These are phyloP conservation scores for Lepidium sativum DNA, from an alignment of 345 rosid species.

Conservation along the genomic window DNA sequence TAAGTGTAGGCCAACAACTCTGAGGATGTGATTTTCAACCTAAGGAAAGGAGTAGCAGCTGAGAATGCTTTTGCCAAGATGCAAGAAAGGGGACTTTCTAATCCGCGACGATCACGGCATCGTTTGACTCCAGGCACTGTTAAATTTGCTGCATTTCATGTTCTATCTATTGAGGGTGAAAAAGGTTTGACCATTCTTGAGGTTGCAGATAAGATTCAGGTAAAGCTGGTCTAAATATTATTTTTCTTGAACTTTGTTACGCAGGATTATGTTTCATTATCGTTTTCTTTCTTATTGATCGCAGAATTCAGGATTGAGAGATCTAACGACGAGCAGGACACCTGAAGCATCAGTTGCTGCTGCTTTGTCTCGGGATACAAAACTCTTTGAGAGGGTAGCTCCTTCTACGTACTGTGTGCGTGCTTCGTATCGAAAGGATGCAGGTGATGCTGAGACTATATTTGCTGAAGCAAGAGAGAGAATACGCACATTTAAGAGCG, in stretches of 20 bases:
- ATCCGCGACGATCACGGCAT: slow-evolving; percentile 77
- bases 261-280: not conserved
- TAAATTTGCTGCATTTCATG: slow-evolving; percentile 87
- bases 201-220: slow-evolving; percentile 92
- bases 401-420: slow-evolving; percentile 94
- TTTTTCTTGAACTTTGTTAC: not conserved
- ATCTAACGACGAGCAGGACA: slow-evolving; percentile 84
- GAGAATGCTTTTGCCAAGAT: slow-evolving; percentile 77
- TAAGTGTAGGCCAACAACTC: slow-evolving; percentile 55
- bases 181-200: slow-evolving; percentile 75
- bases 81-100: slow-evolving; percentile 79
- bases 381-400: slow-evolving; percentile 89
- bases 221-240: slow-evolving; percentile 16
- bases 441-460: slow-evolving; percentile 56
- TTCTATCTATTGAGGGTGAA: slow-evolving; percentile 71
- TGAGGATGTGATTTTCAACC: slow-evolving; percentile 53
- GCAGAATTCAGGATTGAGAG: slow-evolving; percentile 86
- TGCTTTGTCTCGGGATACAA: slow-evolving; percentile 87
- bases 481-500: slow-evolving; percentile 54
- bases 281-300: not conserved
- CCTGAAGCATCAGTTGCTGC: slow-evolving; percentile 97
- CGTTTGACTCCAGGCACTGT: slow-evolving; percentile 93
- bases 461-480: slow-evolving; percentile 75
- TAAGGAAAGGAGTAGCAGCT: slow-evolving; percentile 75
- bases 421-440: slow-evolving; percentile 68